A percentile compares a stretch with the other conserved stretches of the same genome.
Evolutionary conservation across 2,329 filamentous ascomycete species (phyloP).

Genomic region (Acrocalymma vagum): DNA sequence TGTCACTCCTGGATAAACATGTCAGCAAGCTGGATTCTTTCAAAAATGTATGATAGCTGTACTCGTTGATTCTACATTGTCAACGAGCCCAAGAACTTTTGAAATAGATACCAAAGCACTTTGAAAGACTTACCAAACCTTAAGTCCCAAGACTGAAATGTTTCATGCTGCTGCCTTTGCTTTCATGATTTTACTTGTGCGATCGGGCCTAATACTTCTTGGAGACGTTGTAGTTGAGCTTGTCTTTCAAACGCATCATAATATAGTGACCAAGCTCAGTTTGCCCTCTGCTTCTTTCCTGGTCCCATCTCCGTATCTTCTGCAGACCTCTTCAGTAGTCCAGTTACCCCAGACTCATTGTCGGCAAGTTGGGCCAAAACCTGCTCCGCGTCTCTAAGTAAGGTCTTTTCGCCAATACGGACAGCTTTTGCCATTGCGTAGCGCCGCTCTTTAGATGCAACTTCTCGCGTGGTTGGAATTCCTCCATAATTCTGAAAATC

Average conservation of each 20-base stretch:
- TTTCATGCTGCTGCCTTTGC: constrained; percentile 1
- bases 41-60: constrained; percentile 23
- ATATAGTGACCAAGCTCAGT: constrained; percentile 14
- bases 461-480: constrained; percentile 32
- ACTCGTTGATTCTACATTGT: constrained; percentile 4
- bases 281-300: constrained; percentile 34
- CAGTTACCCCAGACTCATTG: no score
- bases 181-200: background rate
- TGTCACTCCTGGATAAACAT: constrained; percentile 19
- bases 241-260: no score
- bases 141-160: no score
- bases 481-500: constrained; percentile 59
- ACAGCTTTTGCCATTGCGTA: constrained; percentile 71
- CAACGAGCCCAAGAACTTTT: constrained; percentile 1
- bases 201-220: background rate
- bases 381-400: constrained; percentile 65
- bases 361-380: constrained; percentile 31
- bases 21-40: constrained; percentile 20
- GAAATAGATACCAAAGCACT: constrained; percentile 17
- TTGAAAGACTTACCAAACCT: constrained; percentile 31
- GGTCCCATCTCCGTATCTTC: constrained; percentile 35
- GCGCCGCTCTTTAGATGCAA: constrained; percentile 30
- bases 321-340: constrained; percentile 3
- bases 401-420: constrained; percentile 75
- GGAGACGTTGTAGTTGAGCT: no score